These are phyloP conservation scores for Pseudopediastrum boryanum DNA, from an alignment of 139 green algal genomes.

Conservation along the genomic window DNA sequence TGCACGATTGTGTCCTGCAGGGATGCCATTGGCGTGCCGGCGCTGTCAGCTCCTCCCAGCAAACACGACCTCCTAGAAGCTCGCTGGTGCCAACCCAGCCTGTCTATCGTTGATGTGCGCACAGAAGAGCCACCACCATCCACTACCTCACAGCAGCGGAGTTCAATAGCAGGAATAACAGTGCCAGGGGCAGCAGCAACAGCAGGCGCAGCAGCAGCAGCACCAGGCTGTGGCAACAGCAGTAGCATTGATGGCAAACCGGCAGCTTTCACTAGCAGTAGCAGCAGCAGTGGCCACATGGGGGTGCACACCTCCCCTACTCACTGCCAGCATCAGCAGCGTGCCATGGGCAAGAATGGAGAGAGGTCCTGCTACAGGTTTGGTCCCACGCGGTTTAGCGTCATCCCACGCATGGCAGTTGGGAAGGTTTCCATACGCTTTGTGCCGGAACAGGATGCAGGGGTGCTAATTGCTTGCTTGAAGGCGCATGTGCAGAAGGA, in stretches of 20 bases:
- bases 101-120: slow-evolving; percentile 90
- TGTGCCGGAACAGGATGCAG: slow-evolving; percentile 71
- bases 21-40: slow-evolving; percentile 68
- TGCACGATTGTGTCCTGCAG: neutral
- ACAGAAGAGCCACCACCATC: slow-evolving; percentile 38
- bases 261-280: too few relatives aligned
- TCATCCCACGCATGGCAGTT: slow-evolving; percentile 80
- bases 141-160: neutral
- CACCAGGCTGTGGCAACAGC: neutral
- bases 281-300: too few relatives aligned
- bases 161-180: slow-evolving; percentile 6
- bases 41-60: slow-evolving; percentile 58
- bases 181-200: neutral
- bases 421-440: slow-evolving; percentile 56
- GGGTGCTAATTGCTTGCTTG: slow-evolving; percentile 62
- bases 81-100: slow-evolving; percentile 87
- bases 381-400: slow-evolving; percentile 91
- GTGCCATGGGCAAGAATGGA: too few relatives aligned
- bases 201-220: slow-evolving; percentile 1
- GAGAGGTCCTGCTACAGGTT: slow-evolving; percentile 57
- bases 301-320: too few relatives aligned
- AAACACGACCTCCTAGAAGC: slow-evolving; percentile 79
- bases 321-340: too few relatives aligned
- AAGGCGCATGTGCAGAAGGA: slow-evolving; percentile 77
- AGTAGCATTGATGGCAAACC: too few relatives aligned